These are phyloP conservation scores for Alternaria tenuissima DNA, from an alignment of 2,329 filamentous ascomycete species.

Conservation along the genomic window DNA sequence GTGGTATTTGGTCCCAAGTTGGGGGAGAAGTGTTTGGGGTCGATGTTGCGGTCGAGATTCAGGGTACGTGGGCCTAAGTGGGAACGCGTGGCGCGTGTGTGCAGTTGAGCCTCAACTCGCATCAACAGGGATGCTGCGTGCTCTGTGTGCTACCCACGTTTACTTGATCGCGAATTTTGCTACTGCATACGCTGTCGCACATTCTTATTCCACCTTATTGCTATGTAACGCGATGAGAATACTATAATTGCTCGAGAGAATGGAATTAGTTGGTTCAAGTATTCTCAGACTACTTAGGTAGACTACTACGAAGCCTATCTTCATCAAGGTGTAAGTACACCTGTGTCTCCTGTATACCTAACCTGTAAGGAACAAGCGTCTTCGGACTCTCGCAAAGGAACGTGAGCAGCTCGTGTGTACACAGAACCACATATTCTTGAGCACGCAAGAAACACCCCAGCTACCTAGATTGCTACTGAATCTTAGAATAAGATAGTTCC, in stretches of 20 bases:
- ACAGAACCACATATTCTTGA: too few relatives aligned
- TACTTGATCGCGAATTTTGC: not conserved
- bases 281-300: not conserved
- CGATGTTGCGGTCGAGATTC: slow-evolving; percentile 24
- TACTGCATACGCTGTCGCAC: not conserved
- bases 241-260: not conserved
- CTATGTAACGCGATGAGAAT: not conserved
- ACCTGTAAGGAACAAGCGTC: too few relatives aligned
- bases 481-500: accelerated
- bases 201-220: not conserved
- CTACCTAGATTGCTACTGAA: not conserved
- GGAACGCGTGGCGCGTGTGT: slow-evolving; percentile 26
- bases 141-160: not conserved
- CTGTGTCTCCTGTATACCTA: too few relatives aligned
- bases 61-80: slow-evolving; percentile 23
- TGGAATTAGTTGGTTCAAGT: not conserved
- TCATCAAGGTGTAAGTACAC: too few relatives aligned
- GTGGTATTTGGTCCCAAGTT: not conserved
- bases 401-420: too few relatives aligned
- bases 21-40: slow-evolving; percentile 5
- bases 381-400: too few relatives aligned
- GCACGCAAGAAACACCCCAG: too few relatives aligned
- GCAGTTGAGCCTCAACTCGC: slow-evolving; percentile 26
- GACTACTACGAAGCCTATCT: not conserved
- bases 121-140: not conserved